Conservation (phyloP, 208 protist species). For the Blastocrithidia nonstop region DNA sequence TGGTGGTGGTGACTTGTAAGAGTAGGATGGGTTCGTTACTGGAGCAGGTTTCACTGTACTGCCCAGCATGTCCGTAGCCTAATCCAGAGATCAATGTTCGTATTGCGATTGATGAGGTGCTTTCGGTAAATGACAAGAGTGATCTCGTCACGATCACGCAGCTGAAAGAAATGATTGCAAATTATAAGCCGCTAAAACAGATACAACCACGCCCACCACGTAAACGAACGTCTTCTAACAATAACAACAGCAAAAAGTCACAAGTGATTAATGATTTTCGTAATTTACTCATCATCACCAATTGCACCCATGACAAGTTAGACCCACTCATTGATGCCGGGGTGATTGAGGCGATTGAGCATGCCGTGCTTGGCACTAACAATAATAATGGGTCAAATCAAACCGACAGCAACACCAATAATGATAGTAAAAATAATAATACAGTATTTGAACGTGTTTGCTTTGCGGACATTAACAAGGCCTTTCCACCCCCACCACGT, state of each 20-base stretch:
- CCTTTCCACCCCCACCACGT: constrained; percentile 50
- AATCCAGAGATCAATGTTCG: constrained; percentile 41
- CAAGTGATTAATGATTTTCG: constrained; percentile 20
- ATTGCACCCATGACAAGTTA: constrained; percentile 40
- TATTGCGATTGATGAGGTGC: constrained; percentile 70
- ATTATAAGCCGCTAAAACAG: constrained; percentile 45
- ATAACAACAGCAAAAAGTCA: background rate
- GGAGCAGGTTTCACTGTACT: constrained; percentile 72
- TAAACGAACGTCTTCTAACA: constrained; percentile 3
- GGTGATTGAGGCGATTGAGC: constrained; percentile 40
- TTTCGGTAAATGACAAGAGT: constrained; percentile 40
- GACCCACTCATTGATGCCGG: constrained; percentile 66
- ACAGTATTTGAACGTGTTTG: constrained; percentile 54
- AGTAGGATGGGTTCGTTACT: constrained; percentile 53
- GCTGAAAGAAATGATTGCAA: constrained; percentile 58
- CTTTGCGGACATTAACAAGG: constrained; percentile 58
- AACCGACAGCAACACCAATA: constrained; percentile 1
- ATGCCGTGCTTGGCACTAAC: constrained; percentile 27
- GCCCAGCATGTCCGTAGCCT: constrained; percentile 15
- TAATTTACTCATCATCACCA: constrained; percentile 71
- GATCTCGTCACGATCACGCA: constrained; percentile 59
- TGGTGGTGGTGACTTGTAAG: constrained; percentile 55
- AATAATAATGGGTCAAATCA: constrained; percentile 1
- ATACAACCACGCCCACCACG: constrained; percentile 8
- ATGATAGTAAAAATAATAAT: constrained; percentile 5